Evolutionary conservation across 129 eudicot genomes (phyloP).

Genomic region (Erigeron canadensis): DNA sequence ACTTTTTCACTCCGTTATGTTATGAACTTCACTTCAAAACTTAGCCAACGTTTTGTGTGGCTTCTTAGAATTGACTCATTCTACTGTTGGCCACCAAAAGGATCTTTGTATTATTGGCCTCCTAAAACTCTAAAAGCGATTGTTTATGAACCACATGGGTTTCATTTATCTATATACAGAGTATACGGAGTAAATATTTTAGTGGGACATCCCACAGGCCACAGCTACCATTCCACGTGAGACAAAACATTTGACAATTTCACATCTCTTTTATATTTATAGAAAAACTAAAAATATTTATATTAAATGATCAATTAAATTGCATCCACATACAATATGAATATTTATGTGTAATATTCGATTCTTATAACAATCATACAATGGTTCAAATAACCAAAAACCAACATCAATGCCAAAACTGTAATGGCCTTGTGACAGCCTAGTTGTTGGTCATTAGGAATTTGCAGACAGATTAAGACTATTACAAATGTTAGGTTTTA

Average conservation of each 20-base stretch:
- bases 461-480: conserved; percentile 5
- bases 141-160: background rate
- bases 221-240: background rate
- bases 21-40: no score
- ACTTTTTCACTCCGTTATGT: no score
- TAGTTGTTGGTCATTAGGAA: background rate
- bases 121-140: no score
- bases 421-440: background rate
- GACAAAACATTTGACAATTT: background rate
- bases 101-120: no score
- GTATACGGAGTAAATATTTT: background rate
- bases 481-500: conserved; percentile 2
- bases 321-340: background rate
- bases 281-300: no score
- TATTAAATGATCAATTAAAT: background rate
- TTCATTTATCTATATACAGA: background rate
- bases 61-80: no score
- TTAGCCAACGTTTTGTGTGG: no score
- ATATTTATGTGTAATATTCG: background rate
- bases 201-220: background rate
- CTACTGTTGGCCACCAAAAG: no score
- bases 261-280: background rate
- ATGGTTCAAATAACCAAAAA: background rate
- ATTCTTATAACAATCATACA: background rate
- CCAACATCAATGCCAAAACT: background rate